phyloP scores from a whole-genome alignment of 2,329 filamentous ascomycete genomes.

The Sphaerulina populicola region DNA sequence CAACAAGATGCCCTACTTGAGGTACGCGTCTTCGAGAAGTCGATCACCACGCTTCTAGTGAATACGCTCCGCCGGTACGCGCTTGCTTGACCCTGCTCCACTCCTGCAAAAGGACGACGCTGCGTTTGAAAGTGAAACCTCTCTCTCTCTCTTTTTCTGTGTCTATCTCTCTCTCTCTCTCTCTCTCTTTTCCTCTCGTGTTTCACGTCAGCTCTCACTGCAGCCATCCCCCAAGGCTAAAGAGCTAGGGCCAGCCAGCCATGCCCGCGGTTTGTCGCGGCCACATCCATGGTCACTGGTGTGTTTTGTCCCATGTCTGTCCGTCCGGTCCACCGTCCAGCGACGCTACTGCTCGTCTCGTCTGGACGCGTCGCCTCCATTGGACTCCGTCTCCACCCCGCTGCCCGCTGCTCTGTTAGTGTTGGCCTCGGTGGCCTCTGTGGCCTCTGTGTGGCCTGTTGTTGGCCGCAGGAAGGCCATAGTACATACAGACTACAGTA shows the following conservation, averaged over 20 bases:
- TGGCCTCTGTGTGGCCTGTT: no score
- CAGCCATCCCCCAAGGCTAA: background rate
- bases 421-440: constrained; percentile 11
- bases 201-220: constrained; percentile 14
- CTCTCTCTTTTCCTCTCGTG: no score
- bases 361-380: constrained; percentile 18
- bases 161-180: no score
- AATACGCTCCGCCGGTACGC: constrained; percentile 1
- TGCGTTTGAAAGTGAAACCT: constrained; percentile 19
- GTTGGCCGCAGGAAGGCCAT: background rate
- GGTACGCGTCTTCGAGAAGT: constrained; percentile 9
- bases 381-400: constrained; percentile 15
- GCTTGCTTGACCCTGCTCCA: background rate
- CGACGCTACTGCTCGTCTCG: background rate
- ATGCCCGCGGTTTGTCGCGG: background rate
- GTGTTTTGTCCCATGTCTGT: background rate
- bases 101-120: background rate
- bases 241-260: background rate
- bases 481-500: no score
- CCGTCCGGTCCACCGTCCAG: no score
- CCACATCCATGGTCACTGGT: background rate
- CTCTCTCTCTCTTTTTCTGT: no score
- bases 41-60: constrained; percentile 8
- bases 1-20: no score
- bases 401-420: constrained; percentile 7